Evolutionary conservation across 225 moss, liverwort and hornwort genomes (phyloP).

Genomic region (Physcomitrium patens): DNA sequence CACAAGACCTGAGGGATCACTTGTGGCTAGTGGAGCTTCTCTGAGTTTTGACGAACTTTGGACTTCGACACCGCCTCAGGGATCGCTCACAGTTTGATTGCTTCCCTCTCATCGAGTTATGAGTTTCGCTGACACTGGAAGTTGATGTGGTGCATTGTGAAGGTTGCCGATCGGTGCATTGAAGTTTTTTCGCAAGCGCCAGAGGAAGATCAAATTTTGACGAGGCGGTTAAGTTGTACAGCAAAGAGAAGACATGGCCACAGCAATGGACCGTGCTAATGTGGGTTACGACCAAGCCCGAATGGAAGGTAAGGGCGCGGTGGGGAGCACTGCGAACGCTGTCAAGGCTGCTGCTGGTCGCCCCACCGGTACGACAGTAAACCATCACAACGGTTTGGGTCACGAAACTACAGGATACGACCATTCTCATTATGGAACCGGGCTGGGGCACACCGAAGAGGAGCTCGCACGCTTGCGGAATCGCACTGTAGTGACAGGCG

Average conservation of each 20-base stretch:
- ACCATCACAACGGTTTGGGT: background rate
- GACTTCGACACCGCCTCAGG: background rate
- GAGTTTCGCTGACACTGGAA: background rate
- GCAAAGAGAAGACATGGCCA: background rate
- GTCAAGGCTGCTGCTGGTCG: constrained; percentile 22
- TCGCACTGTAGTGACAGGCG: constrained; percentile 28
- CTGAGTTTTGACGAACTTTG: background rate
- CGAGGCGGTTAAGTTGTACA: background rate
- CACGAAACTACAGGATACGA: background rate
- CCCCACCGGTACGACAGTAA: background rate
- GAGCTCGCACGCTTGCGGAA: constrained; percentile 31
- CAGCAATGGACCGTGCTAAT: constrained; percentile 11
- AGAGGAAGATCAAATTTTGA: background rate
- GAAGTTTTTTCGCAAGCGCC: background rate
- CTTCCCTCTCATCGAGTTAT: background rate
- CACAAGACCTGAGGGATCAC: too few relatives aligned
- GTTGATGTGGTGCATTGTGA: background rate
- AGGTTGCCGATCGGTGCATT: background rate
- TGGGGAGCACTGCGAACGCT: constrained; percentile 25
- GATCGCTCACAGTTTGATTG: background rate
- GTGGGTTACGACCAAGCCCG: constrained; percentile 23
- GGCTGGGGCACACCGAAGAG: constrained; percentile 33
- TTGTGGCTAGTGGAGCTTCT: too few relatives aligned
- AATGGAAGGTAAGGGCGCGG: constrained; percentile 22
- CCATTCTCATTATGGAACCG: background rate